Percentiles rank a stretch among this genome's conserved stretches.
Evolutionary conservation across 2,329 filamentous ascomycete species (phyloP).

Genomic region (Sarocladiaceae sp.): DNA sequence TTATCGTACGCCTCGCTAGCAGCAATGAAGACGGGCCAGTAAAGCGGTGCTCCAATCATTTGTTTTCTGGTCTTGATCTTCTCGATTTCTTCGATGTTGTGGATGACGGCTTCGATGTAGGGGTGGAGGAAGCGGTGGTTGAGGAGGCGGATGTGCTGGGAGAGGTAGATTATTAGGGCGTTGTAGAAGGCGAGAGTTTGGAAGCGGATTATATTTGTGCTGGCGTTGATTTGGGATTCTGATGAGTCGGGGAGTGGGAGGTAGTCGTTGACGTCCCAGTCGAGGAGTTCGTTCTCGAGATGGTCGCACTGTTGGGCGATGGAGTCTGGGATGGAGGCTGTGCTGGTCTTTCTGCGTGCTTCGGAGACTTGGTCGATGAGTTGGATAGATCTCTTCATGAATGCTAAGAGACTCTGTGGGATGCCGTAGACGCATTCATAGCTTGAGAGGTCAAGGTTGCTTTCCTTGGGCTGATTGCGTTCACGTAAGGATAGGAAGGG

Average conservation of each 20-base stretch:
- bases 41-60: constrained; percentile 18
- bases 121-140: constrained; percentile 15
- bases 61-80: constrained; percentile 16
- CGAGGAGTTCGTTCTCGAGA: constrained; percentile 19
- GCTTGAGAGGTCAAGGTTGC: neutral
- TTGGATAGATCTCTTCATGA: constrained; percentile 11
- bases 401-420: constrained; percentile 13
- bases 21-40: constrained; percentile 20
- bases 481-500: neutral
- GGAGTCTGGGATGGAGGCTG: neutral
- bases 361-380: constrained; percentile 9
- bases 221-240: neutral
- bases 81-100: constrained; percentile 18
- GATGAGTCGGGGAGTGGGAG: neutral
- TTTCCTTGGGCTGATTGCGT: neutral
- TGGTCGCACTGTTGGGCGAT: constrained; percentile 22
- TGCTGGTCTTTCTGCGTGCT: neutral
- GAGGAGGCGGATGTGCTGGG: constrained; percentile 16
- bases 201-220: neutral
- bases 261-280: constrained; percentile 11
- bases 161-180: constrained; percentile 22
- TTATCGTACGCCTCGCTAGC: constrained; percentile 18
- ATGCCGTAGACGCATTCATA: constrained; percentile 18
- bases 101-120: constrained; percentile 16
- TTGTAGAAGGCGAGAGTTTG: constrained; percentile 19